phyloP scores from a whole-genome alignment of 305 asterid species.

The Ilex paraguariensis region DNA sequence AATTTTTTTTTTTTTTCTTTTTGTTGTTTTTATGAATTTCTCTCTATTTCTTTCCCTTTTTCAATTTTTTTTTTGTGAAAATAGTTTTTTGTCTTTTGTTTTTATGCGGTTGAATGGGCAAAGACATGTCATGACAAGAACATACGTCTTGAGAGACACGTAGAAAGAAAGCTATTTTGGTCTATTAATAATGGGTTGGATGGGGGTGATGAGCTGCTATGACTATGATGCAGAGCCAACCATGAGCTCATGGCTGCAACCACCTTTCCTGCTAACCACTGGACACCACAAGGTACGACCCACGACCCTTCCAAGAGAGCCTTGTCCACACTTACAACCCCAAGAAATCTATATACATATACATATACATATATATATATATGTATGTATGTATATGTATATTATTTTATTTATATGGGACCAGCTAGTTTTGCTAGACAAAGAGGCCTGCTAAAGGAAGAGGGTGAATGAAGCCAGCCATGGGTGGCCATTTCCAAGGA shows the following conservation, averaged over 20 bases:
- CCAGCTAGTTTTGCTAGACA: conserved; percentile 7
- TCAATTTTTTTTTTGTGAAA: no score
- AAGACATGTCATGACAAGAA: no score
- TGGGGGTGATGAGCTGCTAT: background rate
- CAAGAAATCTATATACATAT: background rate
- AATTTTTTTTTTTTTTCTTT: no score
- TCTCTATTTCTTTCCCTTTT: no score
- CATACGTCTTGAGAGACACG: no score
- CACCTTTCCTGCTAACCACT: conserved; percentile 8
- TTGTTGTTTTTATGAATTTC: no score
- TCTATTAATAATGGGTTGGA: no score
- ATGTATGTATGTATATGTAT: no score
- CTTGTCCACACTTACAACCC: conserved; percentile 5
- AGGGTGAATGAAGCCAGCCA: conserved; percentile 4
- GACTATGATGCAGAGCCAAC: conserved; percentile 27
- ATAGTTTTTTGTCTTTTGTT: no score
- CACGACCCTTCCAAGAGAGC: conserved; percentile 2
- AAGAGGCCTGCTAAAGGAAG: conserved; percentile 1
- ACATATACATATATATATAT: no score
- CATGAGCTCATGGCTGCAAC: conserved; percentile 13
- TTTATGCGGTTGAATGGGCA: no score
- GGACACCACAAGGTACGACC: conserved; percentile 18
- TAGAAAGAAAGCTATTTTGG: no score
- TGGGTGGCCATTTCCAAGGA: conserved; percentile 8
- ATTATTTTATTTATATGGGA: background rate